phyloP scores from a whole-genome alignment of 192 early-diverging fungal genomes.

The Backusella macrospora region DNA sequence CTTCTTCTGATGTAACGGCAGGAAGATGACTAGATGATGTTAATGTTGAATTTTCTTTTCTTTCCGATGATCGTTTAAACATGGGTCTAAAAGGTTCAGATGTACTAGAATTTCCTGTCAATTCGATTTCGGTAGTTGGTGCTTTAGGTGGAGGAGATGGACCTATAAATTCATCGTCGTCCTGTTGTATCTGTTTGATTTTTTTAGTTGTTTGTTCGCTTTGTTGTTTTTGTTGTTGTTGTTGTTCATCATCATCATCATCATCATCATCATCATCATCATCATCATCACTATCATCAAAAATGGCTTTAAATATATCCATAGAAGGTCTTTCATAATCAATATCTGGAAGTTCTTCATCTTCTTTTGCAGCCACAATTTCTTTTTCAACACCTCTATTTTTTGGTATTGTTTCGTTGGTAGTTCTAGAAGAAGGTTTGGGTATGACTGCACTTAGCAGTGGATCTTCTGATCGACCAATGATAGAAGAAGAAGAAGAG shows the following conservation, averaged over 20 bases:
- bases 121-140: conserved; percentile 15
- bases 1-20: conserved; percentile 25
- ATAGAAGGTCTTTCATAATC: conserved; percentile 68
- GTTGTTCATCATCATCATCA: conserved; percentile 60
- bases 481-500: no score
- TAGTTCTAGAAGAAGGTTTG: conserved; percentile 25
- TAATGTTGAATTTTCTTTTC: not conserved
- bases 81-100: conserved; percentile 36
- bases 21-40: not conserved
- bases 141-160: conserved; percentile 16
- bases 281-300: conserved; percentile 63
- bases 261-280: conserved; percentile 63
- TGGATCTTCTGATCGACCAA: conserved; percentile 17
- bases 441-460: conserved; percentile 16
- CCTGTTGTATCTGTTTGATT: not conserved
- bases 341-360: conserved; percentile 15
- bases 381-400: not conserved
- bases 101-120: not conserved
- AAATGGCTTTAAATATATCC: conserved; percentile 88
- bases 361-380: not conserved
- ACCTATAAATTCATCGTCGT: conserved; percentile 22
- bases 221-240: conserved; percentile 50
- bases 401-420: not conserved
- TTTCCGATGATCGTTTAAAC: conserved; percentile 27
- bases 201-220: conserved; percentile 28